A percentile compares a stretch with the other conserved stretches of the same genome.
Evolutionary conservation across 2,329 filamentous ascomycete genomes (phyloP).

Genomic region (Pyrenophora teres): DNA sequence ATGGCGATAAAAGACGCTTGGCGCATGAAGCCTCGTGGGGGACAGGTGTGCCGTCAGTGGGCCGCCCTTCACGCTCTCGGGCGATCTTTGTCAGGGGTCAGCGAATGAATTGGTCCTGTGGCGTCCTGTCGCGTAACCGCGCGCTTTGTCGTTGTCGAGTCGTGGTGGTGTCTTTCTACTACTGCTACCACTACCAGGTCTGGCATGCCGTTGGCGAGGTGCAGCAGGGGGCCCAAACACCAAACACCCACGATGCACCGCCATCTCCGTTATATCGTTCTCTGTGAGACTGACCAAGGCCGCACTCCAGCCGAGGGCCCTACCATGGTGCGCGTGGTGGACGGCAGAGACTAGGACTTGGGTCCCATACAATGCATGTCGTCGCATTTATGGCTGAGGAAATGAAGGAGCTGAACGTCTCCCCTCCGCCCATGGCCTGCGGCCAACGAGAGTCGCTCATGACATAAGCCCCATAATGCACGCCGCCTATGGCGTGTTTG

Average conservation of each 20-base stretch:
- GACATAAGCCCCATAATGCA: conserved; percentile 29
- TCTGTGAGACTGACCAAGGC: conserved; percentile 11
- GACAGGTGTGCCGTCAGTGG: conserved; percentile 13
- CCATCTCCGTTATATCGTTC: background rate
- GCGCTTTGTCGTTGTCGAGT: conserved; percentile 26
- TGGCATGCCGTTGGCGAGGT: conserved; percentile 20
- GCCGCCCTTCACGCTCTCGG: conserved; percentile 10
- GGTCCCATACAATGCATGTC: conserved; percentile 7
- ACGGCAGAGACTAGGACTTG: conserved; percentile 9
- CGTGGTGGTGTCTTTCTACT: background rate
- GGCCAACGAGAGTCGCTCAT: conserved; percentile 33
- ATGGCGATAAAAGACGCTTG: background rate
- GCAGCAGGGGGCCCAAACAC: conserved; percentile 15
- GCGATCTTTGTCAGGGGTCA: conserved; percentile 14
- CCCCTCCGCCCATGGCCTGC: conserved; percentile 25
- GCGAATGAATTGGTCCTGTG: conserved; percentile 13
- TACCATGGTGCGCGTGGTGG: background rate
- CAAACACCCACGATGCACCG: conserved; percentile 4
- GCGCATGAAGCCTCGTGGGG: conserved; percentile 19
- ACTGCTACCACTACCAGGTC: background rate
- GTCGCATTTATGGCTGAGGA: conserved; percentile 22
- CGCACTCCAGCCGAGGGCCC: conserved; percentile 3
- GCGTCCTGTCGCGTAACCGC: conserved; percentile 22
- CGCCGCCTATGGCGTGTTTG: conserved; percentile 37
- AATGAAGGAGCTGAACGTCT: conserved; percentile 35